Evolutionary conservation across 306 rosid species (phyloP).

Genomic region (Trifolium subterraneum): DNA sequence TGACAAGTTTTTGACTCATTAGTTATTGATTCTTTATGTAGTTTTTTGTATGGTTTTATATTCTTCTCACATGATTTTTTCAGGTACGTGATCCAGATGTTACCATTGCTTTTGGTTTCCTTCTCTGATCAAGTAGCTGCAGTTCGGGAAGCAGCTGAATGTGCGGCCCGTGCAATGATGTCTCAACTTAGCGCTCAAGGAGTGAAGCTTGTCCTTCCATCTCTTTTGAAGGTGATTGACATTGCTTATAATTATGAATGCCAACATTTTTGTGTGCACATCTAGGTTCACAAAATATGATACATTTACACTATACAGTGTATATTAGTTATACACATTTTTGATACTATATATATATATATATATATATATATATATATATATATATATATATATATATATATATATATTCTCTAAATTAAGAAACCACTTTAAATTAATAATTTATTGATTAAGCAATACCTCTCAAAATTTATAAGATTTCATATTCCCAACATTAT

Average conservation of each 20-base stretch:
- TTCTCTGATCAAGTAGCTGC: constrained; percentile 98
- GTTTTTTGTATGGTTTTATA: constrained; percentile 31
- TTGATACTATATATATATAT: too few relatives aligned
- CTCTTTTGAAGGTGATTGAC: constrained; percentile 81
- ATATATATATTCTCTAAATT: not conserved
- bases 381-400: too few relatives aligned
- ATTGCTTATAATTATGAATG: constrained; percentile 26
- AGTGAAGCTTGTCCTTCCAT: constrained; percentile 98
- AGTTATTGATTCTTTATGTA: constrained; percentile 12
- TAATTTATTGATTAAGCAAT: constrained; percentile 2
- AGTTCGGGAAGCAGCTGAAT: constrained; percentile 94
- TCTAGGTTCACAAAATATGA: not conserved
- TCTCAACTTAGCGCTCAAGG: constrained; percentile 95
- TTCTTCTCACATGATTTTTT: constrained; percentile 30
- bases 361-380: too few relatives aligned
- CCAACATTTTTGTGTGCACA: not conserved
- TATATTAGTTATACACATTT: not conserved
- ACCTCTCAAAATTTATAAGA: not conserved
- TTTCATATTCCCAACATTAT: not conserved
- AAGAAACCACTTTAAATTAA: not conserved
- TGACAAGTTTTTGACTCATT: constrained; percentile 23
- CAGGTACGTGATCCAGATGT: constrained; percentile 95
- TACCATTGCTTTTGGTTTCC: constrained; percentile 89
- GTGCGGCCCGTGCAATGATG: constrained; percentile 99
- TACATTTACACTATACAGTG: not conserved